phyloP scores from a whole-genome alignment of 177 flowering plant species.

The Vitis hybrid region DNA sequence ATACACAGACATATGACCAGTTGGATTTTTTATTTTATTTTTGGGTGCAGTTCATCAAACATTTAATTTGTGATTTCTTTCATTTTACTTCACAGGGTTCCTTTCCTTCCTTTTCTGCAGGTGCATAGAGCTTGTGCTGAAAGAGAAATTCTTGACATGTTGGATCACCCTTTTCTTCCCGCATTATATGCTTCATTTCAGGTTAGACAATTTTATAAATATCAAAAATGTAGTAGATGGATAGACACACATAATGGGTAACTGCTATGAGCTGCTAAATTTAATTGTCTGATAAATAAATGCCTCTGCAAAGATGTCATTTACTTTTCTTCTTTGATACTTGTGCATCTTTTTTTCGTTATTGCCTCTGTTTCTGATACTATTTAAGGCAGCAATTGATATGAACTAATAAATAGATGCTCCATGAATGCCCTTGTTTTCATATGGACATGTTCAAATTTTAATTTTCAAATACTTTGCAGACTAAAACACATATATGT shows the following conservation, averaged over 20 bases:
- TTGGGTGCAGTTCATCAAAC: background rate
- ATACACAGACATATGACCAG: too few species aligned
- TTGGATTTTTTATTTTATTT: background rate
- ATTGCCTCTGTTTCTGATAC: background rate
- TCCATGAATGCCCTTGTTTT: background rate
- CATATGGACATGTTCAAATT: background rate
- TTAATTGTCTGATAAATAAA: background rate
- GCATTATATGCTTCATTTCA: conserved; percentile 98
- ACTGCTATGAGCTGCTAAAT: background rate
- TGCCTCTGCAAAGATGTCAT: background rate
- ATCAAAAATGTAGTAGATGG: background rate
- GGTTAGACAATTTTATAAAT: conserved; percentile 35
- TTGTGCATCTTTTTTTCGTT: background rate
- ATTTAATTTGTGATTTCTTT: background rate
- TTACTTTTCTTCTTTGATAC: background rate
- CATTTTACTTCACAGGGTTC: background rate
- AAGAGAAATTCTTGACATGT: conserved; percentile 89
- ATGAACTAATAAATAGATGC: conserved; percentile 1
- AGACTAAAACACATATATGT: conserved; percentile 93
- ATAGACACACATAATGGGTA: too few species aligned
- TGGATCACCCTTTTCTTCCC: conserved; percentile 99
- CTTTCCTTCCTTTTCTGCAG: conserved; percentile 37
- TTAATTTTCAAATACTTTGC: conserved; percentile 30
- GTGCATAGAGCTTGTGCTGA: conserved; percentile 99
- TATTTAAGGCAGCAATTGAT: background rate